Conservation (phyloP, 495 filamentous ascomycete genomes). For the Saxophila tyrrhenica region DNA sequence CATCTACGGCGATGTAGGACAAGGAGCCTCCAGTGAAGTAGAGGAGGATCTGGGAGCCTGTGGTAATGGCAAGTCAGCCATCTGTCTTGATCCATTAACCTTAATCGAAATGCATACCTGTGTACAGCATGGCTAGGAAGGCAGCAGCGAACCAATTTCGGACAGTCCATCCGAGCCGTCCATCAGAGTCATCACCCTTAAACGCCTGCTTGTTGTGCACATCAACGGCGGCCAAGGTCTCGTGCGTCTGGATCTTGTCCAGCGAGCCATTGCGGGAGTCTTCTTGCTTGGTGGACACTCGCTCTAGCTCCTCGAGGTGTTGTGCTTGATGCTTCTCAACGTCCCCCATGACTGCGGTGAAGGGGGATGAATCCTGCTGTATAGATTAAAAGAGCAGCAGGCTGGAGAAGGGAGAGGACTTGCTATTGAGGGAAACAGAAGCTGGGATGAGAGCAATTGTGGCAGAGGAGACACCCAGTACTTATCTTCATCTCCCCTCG, state of each 20-base stretch:
- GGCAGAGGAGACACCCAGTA: not conserved
- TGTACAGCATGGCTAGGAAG: slow-evolving; percentile 24
- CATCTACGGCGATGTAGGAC: slow-evolving; percentile 21
- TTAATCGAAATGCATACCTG: slow-evolving; percentile 11
- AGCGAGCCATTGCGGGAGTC: not conserved
- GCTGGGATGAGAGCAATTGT: not conserved
- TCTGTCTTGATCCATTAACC: not conserved
- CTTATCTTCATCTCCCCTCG: not conserved
- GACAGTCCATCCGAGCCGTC: slow-evolving; percentile 18
- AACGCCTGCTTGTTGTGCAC: slow-evolving; percentile 19
- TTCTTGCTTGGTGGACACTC: not conserved
- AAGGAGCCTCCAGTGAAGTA: slow-evolving; percentile 25
- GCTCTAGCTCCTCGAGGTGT: not conserved
- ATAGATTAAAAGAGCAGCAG: not conserved
- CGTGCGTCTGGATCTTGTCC: not conserved
- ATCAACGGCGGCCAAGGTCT: slow-evolving; percentile 19
- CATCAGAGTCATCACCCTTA: slow-evolving; percentile 25
- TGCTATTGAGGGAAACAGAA: too few species aligned
- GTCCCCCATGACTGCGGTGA: not conserved
- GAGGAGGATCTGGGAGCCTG: slow-evolving; percentile 26
- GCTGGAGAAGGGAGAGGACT: not conserved
- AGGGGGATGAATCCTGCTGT: too few species aligned
- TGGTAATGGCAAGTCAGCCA: not conserved
- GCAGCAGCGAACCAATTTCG: slow-evolving; percentile 17
- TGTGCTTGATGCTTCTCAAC: not conserved